A percentile compares a stretch with the other conserved stretches of the same genome.
Conservation (phyloP, 495 filamentous ascomycete genomes). For the Daldinia vernicosa region DNA sequence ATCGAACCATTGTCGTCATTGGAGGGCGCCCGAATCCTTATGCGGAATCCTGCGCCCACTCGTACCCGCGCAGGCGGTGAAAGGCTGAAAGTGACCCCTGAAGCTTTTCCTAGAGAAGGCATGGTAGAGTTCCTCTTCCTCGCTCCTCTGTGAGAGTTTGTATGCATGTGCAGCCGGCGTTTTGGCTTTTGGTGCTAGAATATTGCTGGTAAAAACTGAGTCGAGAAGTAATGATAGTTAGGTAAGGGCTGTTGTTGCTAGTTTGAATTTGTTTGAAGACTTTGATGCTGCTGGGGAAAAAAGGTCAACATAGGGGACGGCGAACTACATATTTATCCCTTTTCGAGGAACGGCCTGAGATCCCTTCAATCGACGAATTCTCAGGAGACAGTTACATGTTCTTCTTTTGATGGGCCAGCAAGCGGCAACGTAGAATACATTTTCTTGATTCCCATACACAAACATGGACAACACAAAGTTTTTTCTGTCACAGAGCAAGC, state of each 20-base stretch:
- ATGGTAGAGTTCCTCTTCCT: conserved; percentile 6
- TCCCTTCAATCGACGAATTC: not conserved
- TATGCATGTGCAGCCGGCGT: not conserved
- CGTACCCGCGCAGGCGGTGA: conserved; percentile 14
- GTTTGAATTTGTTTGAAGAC: conserved; percentile 5
- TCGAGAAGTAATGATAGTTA: not conserved
- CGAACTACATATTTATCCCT: conserved; percentile 12
- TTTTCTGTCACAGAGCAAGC: conserved; percentile 4
- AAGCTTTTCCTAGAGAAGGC: conserved; percentile 8
- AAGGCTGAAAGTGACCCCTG: conserved; percentile 11
- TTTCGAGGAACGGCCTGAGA: not conserved
- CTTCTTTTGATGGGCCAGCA: conserved; percentile 6
- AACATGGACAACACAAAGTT: conserved; percentile 11
- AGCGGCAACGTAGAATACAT: conserved; percentile 16
- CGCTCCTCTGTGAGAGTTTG: not conserved
- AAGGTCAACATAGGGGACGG: not conserved
- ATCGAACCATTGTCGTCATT: conserved; percentile 23
- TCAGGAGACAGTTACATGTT: conserved; percentile 6
- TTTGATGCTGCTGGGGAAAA: conserved; percentile 5
- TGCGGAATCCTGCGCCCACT: conserved; percentile 13
- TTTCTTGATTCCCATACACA: conserved; percentile 18
- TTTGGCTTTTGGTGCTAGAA: not conserved
- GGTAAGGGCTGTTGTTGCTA: not conserved
- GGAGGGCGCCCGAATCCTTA: conserved; percentile 22
- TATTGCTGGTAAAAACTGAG: not conserved